Evolutionary conservation across 202 grass and related monocot species (phyloP), one percentile per base, ranked within the genome.

Genomic region (Brachypodium distachyon): DNA sequence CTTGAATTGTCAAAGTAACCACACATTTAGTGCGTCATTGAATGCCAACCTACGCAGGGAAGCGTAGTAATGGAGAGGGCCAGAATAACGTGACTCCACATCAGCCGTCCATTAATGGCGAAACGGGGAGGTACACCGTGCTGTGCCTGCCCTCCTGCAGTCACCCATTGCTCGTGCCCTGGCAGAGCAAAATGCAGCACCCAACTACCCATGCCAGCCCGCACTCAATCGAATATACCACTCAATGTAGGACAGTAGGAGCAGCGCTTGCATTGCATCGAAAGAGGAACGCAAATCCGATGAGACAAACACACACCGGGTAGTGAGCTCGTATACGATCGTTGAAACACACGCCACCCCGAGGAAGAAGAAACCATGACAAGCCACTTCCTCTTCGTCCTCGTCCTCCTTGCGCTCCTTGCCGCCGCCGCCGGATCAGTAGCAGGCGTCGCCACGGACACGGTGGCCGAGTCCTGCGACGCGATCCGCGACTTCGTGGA

Each of bases 401-500:
- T n/a, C n/a, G n/a, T n/a, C n/a, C n/a, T n/a, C n/a, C n/a, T n/a
- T n/a, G n/a, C n/a, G n/a, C n/a, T n/a, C n/a, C n/a, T n/a, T n/a
- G n/a, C n/a, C n/a, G n/a, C n/a, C n/a, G n/a, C n/a, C n/a, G n/a
- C n/a, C n/a, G n/a, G n/a, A n/a, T n/a, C n/a, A n/a, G n/a, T n/a
- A n/a, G n/a, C n/a, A n/a, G n/a, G n/a, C n/a, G n/a, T n/a, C n/a
- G n/a, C n/a, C n/a, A n/a, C n/a, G 25, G 85, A 83, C 67, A 50
- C 67, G 17, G 79, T 87, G n/a, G 40, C 58, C 13, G 67, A 83
- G 23, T 83, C 85, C 16, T 87, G 85, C 67, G 9, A 25, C 19
- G 85, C 80, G 14, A 87, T 87, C 67, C 51, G 80, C 7, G 80
- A 83, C 67, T 87, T 83, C 59, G 85, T 83, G 32, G 85, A 87